phyloP scores from a whole-genome alignment of 192 early-diverging fungal genomes.

The Thamnidium elegans region DNA sequence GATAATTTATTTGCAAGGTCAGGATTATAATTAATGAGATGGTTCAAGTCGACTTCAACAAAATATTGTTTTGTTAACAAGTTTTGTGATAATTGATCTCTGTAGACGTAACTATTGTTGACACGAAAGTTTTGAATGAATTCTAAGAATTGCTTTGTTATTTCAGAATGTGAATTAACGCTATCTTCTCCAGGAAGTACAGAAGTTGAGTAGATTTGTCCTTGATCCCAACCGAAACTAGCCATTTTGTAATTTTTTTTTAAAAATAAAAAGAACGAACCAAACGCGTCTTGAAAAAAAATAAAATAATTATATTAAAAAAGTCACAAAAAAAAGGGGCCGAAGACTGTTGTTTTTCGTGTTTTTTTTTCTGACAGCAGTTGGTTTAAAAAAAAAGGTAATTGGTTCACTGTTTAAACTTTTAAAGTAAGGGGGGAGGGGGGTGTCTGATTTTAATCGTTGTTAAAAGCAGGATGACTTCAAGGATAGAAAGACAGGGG shows the following conservation, averaged over 20 bases:
- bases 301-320: too few species aligned
- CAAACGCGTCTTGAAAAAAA: too few species aligned
- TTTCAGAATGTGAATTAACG: slow-evolving; percentile 53
- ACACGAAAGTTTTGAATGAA: slow-evolving; percentile 88
- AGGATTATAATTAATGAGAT: slow-evolving; percentile 82
- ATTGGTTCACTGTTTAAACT: too few species aligned
- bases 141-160: slow-evolving; percentile 68
- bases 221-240: slow-evolving; percentile 80
- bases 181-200: slow-evolving; percentile 60
- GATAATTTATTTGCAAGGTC: slow-evolving; percentile 77
- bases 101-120: slow-evolving; percentile 82
- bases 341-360: too few species aligned
- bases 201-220: slow-evolving; percentile 68
- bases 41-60: slow-evolving; percentile 85
- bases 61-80: slow-evolving; percentile 69
- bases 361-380: too few species aligned
- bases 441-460: too few species aligned
- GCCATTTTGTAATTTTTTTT: slow-evolving; percentile 31
- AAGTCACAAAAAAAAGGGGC: too few species aligned
- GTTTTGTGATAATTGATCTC: slow-evolving; percentile 91
- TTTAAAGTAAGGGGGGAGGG: too few species aligned
- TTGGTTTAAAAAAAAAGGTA: too few species aligned
- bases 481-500: too few species aligned
- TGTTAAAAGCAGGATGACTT: too few species aligned
- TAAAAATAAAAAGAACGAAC: too few species aligned